Evolutionary conservation across 1,284 basidiomycete genomes (phyloP).

Genomic region (Ganoderma resinaceum): DNA sequence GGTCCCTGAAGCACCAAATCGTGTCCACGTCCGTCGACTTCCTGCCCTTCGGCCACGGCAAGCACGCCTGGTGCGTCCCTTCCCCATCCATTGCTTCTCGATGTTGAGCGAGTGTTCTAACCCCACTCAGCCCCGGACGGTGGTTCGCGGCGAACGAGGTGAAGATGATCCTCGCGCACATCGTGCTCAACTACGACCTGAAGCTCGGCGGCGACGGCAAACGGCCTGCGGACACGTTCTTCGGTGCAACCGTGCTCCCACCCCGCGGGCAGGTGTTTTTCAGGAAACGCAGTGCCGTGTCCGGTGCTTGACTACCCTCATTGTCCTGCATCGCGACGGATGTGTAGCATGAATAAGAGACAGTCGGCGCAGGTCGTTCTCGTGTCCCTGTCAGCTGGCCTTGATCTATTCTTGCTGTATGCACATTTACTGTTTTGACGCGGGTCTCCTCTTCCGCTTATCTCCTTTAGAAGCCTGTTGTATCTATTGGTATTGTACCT

Average conservation of each 20-base stretch:
- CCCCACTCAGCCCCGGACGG: constrained; percentile 46
- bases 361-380: not conserved
- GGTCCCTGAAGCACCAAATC: constrained; percentile 34
- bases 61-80: constrained; percentile 32
- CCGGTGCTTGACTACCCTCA: not conserved
- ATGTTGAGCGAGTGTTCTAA: not conserved
- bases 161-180: constrained; percentile 52
- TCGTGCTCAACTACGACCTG: constrained; percentile 51
- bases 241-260: constrained; percentile 1
- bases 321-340: too few species aligned
- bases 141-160: constrained; percentile 55
- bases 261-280: constrained; percentile 12
- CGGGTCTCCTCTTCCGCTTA: not conserved
- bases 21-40: constrained; percentile 41
- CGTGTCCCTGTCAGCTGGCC: not conserved
- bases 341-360: too few species aligned
- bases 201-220: constrained; percentile 17
- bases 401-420: not conserved
- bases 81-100: not conserved
- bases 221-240: constrained; percentile 9
- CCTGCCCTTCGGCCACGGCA: constrained; percentile 37
- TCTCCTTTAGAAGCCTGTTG: not conserved
- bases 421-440: not conserved
- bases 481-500: not conserved
- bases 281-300: constrained; percentile 11